phyloP scores from a whole-genome alignment of 352 stramenopile species.

The Blastocystis sp. region DNA sequence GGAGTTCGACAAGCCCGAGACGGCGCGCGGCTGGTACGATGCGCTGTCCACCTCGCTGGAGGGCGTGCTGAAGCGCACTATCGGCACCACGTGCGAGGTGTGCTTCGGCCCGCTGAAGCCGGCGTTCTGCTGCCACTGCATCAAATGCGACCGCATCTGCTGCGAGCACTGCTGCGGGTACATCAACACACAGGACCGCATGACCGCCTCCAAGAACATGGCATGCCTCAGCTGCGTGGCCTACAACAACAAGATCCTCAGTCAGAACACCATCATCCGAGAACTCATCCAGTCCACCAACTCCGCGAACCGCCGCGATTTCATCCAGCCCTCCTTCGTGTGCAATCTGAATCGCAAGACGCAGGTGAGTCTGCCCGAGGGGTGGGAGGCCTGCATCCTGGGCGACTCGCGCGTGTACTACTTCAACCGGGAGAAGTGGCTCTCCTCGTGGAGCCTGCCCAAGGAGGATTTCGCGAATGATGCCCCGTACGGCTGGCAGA shows the following conservation, averaged over 20 bases:
- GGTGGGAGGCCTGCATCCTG: conserved; percentile 55
- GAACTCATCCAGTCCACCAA: conserved; percentile 26
- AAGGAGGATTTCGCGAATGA: conserved; percentile 50
- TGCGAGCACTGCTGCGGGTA: conserved; percentile 58
- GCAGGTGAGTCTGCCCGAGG: conserved; percentile 43
- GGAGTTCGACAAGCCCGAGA: neutral
- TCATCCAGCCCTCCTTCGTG: conserved; percentile 50
- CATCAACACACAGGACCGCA: conserved; percentile 55
- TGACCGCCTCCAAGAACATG: conserved; percentile 50
- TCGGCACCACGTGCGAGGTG: conserved; percentile 23
- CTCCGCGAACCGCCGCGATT: neutral
- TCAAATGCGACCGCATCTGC: conserved; percentile 62
- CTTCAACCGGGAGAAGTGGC: conserved; percentile 38
- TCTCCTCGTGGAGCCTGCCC: conserved; percentile 51
- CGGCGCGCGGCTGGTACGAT: neutral
- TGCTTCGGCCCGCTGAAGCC: conserved; percentile 48
- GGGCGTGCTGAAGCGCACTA: neutral
- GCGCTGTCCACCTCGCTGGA: neutral
- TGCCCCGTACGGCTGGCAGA: conserved; percentile 56
- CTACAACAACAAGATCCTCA: conserved; percentile 40
- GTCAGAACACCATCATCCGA: conserved; percentile 1
- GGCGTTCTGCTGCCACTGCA: conserved; percentile 62
- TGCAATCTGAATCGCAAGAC: conserved; percentile 37
- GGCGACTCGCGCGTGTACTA: conserved; percentile 59
- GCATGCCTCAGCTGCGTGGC: conserved; percentile 10